A percentile compares a stretch with the other conserved stretches of the same genome.
phyloP scores from a whole-genome alignment of 2,329 filamentous ascomycete genomes.

The Colletotrichum paranaense region DNA sequence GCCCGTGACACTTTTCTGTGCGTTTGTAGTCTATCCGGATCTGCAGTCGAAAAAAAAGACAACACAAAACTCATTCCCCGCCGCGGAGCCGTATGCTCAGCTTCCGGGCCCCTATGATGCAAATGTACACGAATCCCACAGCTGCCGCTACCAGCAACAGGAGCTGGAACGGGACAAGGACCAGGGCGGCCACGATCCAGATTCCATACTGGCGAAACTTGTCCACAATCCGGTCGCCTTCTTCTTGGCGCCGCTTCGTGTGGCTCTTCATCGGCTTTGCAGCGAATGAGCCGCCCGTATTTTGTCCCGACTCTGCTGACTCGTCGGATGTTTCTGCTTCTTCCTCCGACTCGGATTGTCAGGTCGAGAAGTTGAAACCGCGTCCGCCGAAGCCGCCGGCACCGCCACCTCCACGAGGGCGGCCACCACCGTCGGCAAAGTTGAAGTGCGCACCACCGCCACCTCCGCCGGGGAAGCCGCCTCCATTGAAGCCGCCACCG shows the following conservation, averaged over 20 bases:
- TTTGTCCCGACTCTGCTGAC: constrained; percentile 41
- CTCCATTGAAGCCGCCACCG: constrained; percentile 59
- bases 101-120: constrained; percentile 42
- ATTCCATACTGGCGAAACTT: constrained; percentile 55
- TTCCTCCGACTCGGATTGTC: constrained; percentile 55
- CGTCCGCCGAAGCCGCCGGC: constrained; percentile 46
- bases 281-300: constrained; percentile 39
- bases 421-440: constrained; percentile 58
- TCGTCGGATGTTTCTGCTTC: constrained; percentile 48
- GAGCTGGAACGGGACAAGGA: constrained; percentile 59
- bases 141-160: constrained; percentile 49
- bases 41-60: constrained; percentile 15
- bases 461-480: constrained; percentile 61
- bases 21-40: constrained; percentile 36
- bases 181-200: constrained; percentile 54
- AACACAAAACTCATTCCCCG: constrained; percentile 22
- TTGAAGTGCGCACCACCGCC: constrained; percentile 67
- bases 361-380: constrained; percentile 56
- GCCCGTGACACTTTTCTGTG: constrained; percentile 26
- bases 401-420: constrained; percentile 51
- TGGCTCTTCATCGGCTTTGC: constrained; percentile 44
- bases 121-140: constrained; percentile 54
- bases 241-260: constrained; percentile 45
- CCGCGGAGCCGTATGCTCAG: constrained; percentile 32
- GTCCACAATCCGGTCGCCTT: constrained; percentile 52